A percentile compares a stretch with the other conserved stretches of the same genome.
These are phyloP conservation scores for Aspergillus pseudotamarii DNA, from an alignment of 2,329 filamentous ascomycete genomes.

Conservation along the genomic window DNA sequence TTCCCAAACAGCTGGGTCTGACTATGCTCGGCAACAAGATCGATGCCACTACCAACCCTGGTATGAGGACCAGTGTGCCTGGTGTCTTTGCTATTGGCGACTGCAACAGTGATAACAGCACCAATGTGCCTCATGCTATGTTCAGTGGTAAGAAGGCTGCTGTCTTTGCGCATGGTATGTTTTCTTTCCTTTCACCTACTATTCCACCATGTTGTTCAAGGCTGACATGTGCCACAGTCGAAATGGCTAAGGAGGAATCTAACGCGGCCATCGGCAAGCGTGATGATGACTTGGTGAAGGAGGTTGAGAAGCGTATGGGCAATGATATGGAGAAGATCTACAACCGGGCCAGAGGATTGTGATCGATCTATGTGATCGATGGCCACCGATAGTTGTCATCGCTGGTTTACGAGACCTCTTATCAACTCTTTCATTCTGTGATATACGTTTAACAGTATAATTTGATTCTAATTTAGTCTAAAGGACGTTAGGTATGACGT, in stretches of 20 bases:
- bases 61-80: slow-evolving; percentile 54
- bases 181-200: not conserved
- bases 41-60: slow-evolving; percentile 44
- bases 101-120: slow-evolving; percentile 61
- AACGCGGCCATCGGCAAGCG: slow-evolving; percentile 34
- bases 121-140: slow-evolving; percentile 64
- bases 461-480: not conserved
- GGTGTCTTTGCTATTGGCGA: slow-evolving; percentile 64
- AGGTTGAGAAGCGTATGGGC: slow-evolving; percentile 33
- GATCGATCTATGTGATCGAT: not conserved
- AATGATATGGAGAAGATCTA: slow-evolving; percentile 33
- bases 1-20: slow-evolving; percentile 55
- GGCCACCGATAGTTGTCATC: not conserved
- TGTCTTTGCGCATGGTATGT: slow-evolving; percentile 60
- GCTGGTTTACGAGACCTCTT: not conserved
- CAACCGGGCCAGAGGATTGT: slow-evolving; percentile 16
- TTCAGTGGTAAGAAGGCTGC: slow-evolving; percentile 62
- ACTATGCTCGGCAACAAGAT: slow-evolving; percentile 50
- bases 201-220: not conserved
- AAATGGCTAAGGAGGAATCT: slow-evolving; percentile 37
- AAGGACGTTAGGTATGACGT: not conserved
- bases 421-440: not conserved
- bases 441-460: not conserved
- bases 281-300: slow-evolving; percentile 27
- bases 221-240: slow-evolving; percentile 23